These are phyloP conservation scores for Cercospora zeae-maydis DNA, from an alignment of 2,329 filamentous ascomycete species.

Conservation along the genomic window DNA sequence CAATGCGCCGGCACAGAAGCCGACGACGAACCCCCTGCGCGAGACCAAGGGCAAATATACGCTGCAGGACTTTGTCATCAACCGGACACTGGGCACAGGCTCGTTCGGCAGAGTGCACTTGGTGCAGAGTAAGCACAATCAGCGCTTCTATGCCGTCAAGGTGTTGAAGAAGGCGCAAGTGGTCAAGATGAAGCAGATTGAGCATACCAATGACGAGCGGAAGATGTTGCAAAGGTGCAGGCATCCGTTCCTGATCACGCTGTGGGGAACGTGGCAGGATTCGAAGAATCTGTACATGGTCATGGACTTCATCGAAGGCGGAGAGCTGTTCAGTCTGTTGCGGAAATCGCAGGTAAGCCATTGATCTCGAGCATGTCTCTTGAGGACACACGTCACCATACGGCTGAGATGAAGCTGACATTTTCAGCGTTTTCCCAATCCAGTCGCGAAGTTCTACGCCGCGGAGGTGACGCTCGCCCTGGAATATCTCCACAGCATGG, in stretches of 20 bases:
- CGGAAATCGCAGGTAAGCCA: slow-evolving; percentile 72
- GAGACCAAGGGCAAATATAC: slow-evolving; percentile 98
- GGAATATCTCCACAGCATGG: slow-evolving; percentile 88
- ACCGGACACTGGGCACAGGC: slow-evolving; percentile 89
- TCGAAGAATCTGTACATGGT: slow-evolving; percentile 98
- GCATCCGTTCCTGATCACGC: slow-evolving; percentile 93
- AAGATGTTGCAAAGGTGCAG: slow-evolving; percentile 95
- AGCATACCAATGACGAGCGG: slow-evolving; percentile 97
- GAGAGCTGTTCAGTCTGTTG: slow-evolving; percentile 91
- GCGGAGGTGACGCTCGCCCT: slow-evolving; percentile 93
- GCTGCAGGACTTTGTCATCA: slow-evolving; percentile 80
- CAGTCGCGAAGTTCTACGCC: slow-evolving; percentile 98
- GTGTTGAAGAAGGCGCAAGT: slow-evolving; percentile 98
- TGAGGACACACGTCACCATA: neutral
- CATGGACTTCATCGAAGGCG: slow-evolving; percentile 99
- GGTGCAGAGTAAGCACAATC: slow-evolving; percentile 96
- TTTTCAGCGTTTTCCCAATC: slow-evolving; percentile 90
- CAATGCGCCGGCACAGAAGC: slow-evolving; percentile 35
- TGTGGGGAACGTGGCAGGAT: slow-evolving; percentile 98
- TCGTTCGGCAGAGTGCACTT: slow-evolving; percentile 96
- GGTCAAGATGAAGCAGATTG: slow-evolving; percentile 99
- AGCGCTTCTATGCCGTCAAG: slow-evolving; percentile 97
- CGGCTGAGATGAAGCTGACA: neutral
- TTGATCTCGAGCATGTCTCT: neutral
- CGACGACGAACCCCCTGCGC: slow-evolving; percentile 45